Base-by-base conservation (phyloP, 257 asterid genomes). In the Jasminum sambac region DNA sequence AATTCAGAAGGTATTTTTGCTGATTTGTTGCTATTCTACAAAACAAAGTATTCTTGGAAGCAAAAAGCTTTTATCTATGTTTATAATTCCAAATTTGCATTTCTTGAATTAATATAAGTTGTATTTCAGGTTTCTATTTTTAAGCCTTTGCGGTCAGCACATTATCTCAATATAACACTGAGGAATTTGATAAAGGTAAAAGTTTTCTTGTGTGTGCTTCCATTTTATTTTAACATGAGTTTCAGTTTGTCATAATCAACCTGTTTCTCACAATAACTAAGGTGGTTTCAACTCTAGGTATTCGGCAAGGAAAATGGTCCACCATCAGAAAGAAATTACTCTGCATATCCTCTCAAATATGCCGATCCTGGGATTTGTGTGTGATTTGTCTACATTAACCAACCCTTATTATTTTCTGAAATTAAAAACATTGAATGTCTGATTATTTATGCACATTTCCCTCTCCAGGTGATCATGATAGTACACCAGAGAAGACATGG, bases 61-160 rank as follows among this genome's bases (percentile, higher is more conserved):
- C 63, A 26, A 65, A 43, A 64, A 5, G 48, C 52, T 71, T 75
- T 67, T 43, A 7, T 9, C 23, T 55, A 55, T 10, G 63, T n/a
- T 17, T 46, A 12, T 34, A 42, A 42, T 67, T 70, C 68, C 61
- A 66, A 39, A 70, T 75, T 69, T 69, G 8, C 40, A 71, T 57
- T 77, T 57, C 62, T 21, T 74, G 37, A 70, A 70, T 74, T 73
- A 64, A 40, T 39, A 44, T 7, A 77, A 65, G 65, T 82, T 77
- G 74, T 64, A 52, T 82, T 79, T 72, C 89, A 94, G 99, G 98
- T 86, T 78, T 87, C 98, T 41, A 59, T 85, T 63, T 94, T 94
- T 85, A 73, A 87, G 19, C 94, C 96, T 66, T 79, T 80, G 72
- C 78, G 83, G 58, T 80, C 92, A 7, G 83, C 91, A 38, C 82